Percentiles rank a stretch among this genome's conserved stretches.
Evolutionary conservation across 768 basidiomycete species (phyloP).

Genomic region (Dentipellis sp.): DNA sequence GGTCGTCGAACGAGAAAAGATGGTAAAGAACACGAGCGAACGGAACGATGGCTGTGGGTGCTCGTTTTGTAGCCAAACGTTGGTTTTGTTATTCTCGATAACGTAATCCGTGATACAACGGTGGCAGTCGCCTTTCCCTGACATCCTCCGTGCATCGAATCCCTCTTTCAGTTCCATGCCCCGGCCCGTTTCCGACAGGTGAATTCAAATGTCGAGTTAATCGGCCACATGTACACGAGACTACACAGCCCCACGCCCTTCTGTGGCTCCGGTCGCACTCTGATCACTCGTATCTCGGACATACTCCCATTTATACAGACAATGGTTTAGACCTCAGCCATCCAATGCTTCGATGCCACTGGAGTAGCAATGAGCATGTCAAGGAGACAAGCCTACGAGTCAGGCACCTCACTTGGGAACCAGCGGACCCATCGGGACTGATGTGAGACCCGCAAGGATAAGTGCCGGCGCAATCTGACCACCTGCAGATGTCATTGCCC

Average conservation of each 20-base stretch:
- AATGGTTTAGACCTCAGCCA: no score
- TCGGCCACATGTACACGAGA: no score
- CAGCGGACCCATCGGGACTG: no score
- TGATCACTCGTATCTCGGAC: no score
- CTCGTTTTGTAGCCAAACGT: not conserved
- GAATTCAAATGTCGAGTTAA: slow-evolving; percentile 4
- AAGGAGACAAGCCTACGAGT: no score
- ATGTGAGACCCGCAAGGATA: no score
- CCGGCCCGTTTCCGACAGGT: not conserved
- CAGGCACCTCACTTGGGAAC: no score
- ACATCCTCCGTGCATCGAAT: not conserved
- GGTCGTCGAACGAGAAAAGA: not conserved
- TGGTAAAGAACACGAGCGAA: not conserved
- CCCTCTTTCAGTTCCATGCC: not conserved
- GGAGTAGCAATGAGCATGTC: no score
- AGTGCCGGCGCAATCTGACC: not conserved
- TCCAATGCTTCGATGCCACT: no score
- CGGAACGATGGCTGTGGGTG: not conserved
- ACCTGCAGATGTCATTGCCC: not conserved
- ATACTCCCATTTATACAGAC: no score
- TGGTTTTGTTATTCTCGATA: slow-evolving; percentile 1
- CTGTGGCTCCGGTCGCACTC: no score
- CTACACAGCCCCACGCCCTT: no score
- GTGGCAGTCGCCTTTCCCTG: not conserved
- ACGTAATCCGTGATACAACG: not conserved